Percentiles rank a stretch among this genome's conserved stretches.
Conservation (phyloP, 2,329 filamentous ascomycete genomes). For the Botrytis porri region DNA sequence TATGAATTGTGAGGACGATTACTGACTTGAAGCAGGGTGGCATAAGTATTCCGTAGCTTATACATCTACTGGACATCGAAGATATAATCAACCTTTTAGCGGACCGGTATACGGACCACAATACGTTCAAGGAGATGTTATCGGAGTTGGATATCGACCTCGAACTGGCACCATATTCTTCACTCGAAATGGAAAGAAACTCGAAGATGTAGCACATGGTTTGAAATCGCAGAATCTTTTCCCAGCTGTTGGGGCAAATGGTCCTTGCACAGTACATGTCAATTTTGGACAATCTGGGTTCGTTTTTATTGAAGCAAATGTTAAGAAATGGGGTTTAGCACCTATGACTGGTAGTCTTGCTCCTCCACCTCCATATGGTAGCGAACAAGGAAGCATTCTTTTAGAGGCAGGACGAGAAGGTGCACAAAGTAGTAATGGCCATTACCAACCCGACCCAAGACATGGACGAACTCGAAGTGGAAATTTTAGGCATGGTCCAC, state of each 20-base stretch:
- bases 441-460: constrained; percentile 40
- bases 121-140: constrained; percentile 89
- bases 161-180: constrained; percentile 96
- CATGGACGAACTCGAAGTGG: constrained; percentile 75
- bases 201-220: constrained; percentile 91
- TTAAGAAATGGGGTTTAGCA: constrained; percentile 98
- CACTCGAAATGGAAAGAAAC: constrained; percentile 94
- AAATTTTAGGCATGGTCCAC: constrained; percentile 68
- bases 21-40: constrained; percentile 56
- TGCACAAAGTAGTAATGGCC: constrained; percentile 46
- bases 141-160: constrained; percentile 92
- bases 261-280: constrained; percentile 87
- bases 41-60: constrained; percentile 94
- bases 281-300: constrained; percentile 98
- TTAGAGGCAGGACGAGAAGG: constrained; percentile 74
- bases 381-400: constrained; percentile 93
- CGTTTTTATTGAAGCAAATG: constrained; percentile 98
- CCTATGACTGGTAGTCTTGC: constrained; percentile 94
- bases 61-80: constrained; percentile 78
- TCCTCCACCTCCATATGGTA: constrained; percentile 93
- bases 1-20: neutral
- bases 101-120: constrained; percentile 76
- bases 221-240: constrained; percentile 97
- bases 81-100: constrained; percentile 89
- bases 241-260: constrained; percentile 93